These are phyloP conservation scores for Colletotrichum sp. DNA, from an alignment of 2,329 filamentous ascomycete genomes.

Conservation along the genomic window DNA sequence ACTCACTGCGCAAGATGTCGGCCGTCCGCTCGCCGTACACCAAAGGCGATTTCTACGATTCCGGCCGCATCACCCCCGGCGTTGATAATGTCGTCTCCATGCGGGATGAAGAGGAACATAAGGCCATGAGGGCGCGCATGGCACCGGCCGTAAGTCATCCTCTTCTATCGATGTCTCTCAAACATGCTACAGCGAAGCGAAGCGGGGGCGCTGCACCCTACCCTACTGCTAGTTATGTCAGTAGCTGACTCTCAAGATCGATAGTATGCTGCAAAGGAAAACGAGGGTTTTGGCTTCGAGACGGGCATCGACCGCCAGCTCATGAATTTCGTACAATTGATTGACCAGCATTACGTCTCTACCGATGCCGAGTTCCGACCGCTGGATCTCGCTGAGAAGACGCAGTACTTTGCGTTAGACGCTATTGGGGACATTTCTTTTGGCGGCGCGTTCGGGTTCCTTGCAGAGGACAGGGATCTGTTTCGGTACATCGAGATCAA, in stretches of 20 bases:
- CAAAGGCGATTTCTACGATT: slow-evolving; percentile 40
- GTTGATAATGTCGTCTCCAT: slow-evolving; percentile 40
- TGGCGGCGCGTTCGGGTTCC: slow-evolving; percentile 56
- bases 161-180: background rate
- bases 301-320: slow-evolving; percentile 44
- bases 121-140: slow-evolving; percentile 47
- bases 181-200: background rate
- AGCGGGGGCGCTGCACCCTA: background rate
- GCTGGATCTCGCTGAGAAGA: slow-evolving; percentile 54
- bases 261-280: slow-evolving; percentile 57
- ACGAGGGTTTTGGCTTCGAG: slow-evolving; percentile 46
- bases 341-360: slow-evolving; percentile 52
- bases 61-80: slow-evolving; percentile 39
- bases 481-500: slow-evolving; percentile 50
- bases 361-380: slow-evolving; percentile 33
- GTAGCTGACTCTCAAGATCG: background rate
- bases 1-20: slow-evolving; percentile 33
- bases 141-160: slow-evolving; percentile 40
- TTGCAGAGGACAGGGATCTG: slow-evolving; percentile 53
- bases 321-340: slow-evolving; percentile 44
- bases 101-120: slow-evolving; percentile 38
- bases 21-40: slow-evolving; percentile 40
- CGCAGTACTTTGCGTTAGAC: slow-evolving; percentile 59
- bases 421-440: slow-evolving; percentile 58
- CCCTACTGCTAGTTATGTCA: background rate